Percentiles rank a stretch among this genome's conserved stretches.
Evolutionary conservation across 1,139 yeast species (phyloP).

Genomic region (Pneumocystis murina): DNA sequence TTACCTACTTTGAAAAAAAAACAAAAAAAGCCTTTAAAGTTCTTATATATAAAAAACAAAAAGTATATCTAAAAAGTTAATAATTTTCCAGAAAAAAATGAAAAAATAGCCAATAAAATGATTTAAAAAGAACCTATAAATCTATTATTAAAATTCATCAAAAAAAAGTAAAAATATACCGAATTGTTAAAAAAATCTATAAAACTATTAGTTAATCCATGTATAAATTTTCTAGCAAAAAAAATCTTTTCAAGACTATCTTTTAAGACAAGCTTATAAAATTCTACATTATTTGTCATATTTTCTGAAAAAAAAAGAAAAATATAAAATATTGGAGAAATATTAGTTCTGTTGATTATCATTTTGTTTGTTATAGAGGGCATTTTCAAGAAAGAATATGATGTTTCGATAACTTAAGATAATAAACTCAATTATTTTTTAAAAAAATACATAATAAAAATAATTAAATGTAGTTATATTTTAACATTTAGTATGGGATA

Average conservation of each 20-base stretch:
- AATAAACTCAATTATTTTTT: background rate
- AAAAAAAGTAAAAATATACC: background rate
- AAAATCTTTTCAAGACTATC: conserved; percentile 76
- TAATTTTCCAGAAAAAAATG: background rate
- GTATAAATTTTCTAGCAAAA: background rate
- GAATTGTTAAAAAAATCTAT: background rate
- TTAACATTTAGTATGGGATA: background rate
- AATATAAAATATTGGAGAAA: too few relatives aligned
- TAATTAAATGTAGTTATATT: background rate
- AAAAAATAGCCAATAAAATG: conserved; percentile 9
- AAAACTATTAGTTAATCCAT: background rate
- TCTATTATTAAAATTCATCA: background rate
- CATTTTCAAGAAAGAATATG: too few relatives aligned
- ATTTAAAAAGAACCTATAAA: conserved; percentile 11
- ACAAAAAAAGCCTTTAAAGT: background rate
- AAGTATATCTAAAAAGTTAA: background rate
- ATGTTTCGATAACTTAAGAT: too few relatives aligned
- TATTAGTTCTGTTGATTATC: background rate
- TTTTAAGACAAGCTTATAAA: conserved; percentile 77
- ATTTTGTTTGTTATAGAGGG: background rate
- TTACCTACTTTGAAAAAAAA: conserved; percentile 47
- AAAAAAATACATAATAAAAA: background rate
- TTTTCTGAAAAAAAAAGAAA: background rate
- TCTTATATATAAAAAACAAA: background rate
- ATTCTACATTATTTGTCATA: background rate